Conservation (phyloP, 2,329 filamentous ascomycete genomes). For the Aschersonia sp. region DNA sequence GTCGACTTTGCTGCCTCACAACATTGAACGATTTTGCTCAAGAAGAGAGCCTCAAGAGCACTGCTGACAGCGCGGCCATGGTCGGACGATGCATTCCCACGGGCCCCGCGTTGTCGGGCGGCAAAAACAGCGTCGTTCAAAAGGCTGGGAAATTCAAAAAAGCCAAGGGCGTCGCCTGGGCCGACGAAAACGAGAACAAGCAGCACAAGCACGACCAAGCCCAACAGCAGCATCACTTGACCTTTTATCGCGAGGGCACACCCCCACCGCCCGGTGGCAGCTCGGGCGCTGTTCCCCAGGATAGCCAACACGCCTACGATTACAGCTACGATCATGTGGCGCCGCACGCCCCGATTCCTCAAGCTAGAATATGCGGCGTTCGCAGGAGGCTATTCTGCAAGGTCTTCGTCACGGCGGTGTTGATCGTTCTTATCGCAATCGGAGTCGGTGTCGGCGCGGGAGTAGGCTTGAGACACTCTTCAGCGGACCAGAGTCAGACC, state of each 20-base stretch:
- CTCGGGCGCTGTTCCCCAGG: neutral
- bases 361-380: conserved; percentile 10
- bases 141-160: neutral
- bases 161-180: conserved; percentile 2
- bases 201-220: neutral
- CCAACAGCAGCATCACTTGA: conserved; percentile 8
- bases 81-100: no score
- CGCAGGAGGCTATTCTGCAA: conserved; percentile 21
- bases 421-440: conserved; percentile 20
- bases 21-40: no score
- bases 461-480: conserved; percentile 17
- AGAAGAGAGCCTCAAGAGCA: no score
- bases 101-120: neutral
- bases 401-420: conserved; percentile 12
- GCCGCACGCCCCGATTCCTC: conserved; percentile 10
- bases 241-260: conserved; percentile 26
- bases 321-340: conserved; percentile 11
- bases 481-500: conserved; percentile 4
- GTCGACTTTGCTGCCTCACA: no score
- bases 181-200: neutral
- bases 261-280: conserved; percentile 13
- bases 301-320: conserved; percentile 9
- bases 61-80: no score
- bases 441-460: conserved; percentile 26
- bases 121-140: neutral